These are phyloP conservation scores for Lactifluus volemus DNA, from an alignment of 768 basidiomycete genomes.

Conservation along the genomic window DNA sequence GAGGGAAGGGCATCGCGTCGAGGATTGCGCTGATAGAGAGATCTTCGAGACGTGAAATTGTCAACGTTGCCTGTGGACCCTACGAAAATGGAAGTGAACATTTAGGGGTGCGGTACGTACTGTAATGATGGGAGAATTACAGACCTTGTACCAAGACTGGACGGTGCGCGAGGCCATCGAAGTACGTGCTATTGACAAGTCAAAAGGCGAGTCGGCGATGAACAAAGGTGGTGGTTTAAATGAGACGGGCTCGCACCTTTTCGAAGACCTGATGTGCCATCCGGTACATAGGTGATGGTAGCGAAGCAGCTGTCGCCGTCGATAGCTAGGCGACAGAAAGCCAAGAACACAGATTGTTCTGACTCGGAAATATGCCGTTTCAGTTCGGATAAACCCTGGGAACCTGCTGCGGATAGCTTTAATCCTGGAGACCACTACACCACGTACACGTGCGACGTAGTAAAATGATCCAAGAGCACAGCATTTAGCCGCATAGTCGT, in stretches of 20 bases:
- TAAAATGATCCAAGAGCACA: background rate
- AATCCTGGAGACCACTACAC: slow-evolving; percentile 16
- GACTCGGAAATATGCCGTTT: background rate
- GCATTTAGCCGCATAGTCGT: background rate
- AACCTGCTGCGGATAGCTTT: slow-evolving; percentile 14
- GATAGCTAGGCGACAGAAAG: slow-evolving; percentile 7
- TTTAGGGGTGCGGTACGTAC: background rate
- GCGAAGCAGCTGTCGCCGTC: slow-evolving; percentile 1
- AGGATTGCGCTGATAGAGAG: slow-evolving; percentile 1
- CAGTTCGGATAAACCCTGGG: slow-evolving; percentile 14
- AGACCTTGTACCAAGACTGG: slow-evolving; percentile 19
- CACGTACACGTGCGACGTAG: background rate
- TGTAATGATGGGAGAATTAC: background rate
- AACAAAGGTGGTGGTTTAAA: background rate
- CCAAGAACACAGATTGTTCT: slow-evolving; percentile 13
- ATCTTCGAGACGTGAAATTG: slow-evolving; percentile 10
- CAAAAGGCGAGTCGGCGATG: background rate
- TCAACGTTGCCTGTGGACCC: slow-evolving; percentile 12
- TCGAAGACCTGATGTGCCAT: slow-evolving; percentile 12
- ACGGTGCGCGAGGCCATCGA: slow-evolving; percentile 12
- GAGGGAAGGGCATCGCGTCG: slow-evolving; percentile 7
- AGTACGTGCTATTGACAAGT: slow-evolving; percentile 8
- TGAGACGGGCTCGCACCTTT: slow-evolving; percentile 2
- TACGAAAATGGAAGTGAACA: background rate
- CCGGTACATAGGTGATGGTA: slow-evolving; percentile 15